phyloP scores from a whole-genome alignment of 371 early-diverging fungal species.

The Mucor lusitanicus region DNA sequence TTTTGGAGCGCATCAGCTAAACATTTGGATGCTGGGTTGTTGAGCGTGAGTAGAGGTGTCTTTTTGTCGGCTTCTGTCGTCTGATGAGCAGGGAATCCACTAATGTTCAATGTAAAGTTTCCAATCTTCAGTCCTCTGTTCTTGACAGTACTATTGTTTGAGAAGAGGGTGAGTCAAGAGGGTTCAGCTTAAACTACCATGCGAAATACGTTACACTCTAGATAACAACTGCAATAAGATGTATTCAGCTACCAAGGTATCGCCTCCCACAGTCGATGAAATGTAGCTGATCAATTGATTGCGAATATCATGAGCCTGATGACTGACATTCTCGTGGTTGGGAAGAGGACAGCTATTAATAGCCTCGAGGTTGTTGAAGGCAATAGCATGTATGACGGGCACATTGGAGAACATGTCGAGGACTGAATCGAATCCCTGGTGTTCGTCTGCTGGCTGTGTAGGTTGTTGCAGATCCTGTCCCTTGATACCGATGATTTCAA shows the following conservation, averaged over 20 bases:
- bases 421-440: conserved; percentile 21
- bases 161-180: not conserved
- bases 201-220: conserved; percentile 49
- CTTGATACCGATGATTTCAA: conserved; percentile 63
- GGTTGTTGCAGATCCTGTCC: conserved; percentile 22
- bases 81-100: conserved; percentile 33
- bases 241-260: conserved; percentile 59
- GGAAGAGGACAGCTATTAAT: not conserved
- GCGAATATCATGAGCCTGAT: conserved; percentile 29
- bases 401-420: conserved; percentile 20
- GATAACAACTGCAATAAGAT: conserved; percentile 61
- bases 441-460: conserved; percentile 2
- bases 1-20: conserved; percentile 27
- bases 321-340: not conserved
- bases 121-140: conserved; percentile 48
- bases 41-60: not conserved
- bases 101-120: conserved; percentile 46
- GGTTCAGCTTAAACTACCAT: not conserved
- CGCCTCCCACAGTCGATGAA: conserved; percentile 50
- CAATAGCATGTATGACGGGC: conserved; percentile 49
- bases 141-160: conserved; percentile 30
- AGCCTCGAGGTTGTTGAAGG: conserved; percentile 22
- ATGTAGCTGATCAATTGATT: conserved; percentile 54
- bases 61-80: conserved; percentile 10
- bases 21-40: conserved; percentile 17